Percentiles rank a stretch among this genome's conserved stretches.
Evolutionary conservation across 805 yeast genomes (phyloP).

Genomic region (Zygoascus tannicola): DNA sequence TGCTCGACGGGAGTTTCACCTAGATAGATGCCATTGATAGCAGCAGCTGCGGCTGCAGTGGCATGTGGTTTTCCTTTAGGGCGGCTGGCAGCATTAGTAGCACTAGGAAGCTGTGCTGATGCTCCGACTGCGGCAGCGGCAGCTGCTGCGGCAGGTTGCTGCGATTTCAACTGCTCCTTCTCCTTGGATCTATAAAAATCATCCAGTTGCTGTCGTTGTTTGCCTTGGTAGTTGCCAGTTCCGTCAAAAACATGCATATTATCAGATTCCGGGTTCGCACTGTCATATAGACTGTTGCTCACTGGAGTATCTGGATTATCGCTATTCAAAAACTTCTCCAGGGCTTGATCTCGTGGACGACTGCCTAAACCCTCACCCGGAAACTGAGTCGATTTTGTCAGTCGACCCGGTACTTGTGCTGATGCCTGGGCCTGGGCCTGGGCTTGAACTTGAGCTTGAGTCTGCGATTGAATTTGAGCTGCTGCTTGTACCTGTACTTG

Average conservation of each 20-base stretch:
- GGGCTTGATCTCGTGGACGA: neutral
- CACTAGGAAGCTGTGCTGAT: neutral
- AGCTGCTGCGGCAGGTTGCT: conserved; percentile 8
- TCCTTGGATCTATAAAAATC: neutral
- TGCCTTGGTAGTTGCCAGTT: neutral
- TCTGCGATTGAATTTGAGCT: neutral
- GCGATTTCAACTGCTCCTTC: neutral
- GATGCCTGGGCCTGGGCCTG: neutral
- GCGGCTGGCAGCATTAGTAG: neutral
- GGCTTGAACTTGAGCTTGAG: neutral
- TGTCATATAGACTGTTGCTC: neutral
- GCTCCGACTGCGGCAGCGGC: conserved; percentile 5
- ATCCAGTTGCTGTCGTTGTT: neutral
- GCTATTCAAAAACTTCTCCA: neutral
- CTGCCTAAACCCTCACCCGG: neutral
- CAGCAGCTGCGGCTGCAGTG: conserved; percentile 7
- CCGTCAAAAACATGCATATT: neutral
- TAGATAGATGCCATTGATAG: conserved; percentile 1
- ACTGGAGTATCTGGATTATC: no score
- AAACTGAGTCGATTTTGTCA: neutral
- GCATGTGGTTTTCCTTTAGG: neutral
- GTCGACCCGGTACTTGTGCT: neutral
- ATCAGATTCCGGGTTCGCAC: neutral
- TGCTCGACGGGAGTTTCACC: neutral
- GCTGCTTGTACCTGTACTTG: neutral